Base-by-base conservation (phyloP, 495 filamentous ascomycete species). In the Hypomontagnella monticulosa region DNA sequence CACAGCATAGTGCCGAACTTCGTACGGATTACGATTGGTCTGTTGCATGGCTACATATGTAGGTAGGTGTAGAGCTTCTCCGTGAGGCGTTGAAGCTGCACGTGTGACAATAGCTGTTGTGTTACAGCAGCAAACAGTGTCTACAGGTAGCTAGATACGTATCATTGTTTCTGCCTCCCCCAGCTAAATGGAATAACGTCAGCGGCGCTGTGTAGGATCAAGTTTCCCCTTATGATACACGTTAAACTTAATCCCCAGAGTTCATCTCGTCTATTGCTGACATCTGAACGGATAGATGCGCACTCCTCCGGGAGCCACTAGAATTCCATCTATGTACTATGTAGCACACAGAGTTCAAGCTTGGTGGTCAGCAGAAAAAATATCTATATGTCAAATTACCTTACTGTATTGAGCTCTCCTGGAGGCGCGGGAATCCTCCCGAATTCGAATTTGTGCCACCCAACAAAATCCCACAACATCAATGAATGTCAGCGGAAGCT, bases 391-490 rank as follows among this genome's bases (percentile, higher is more conserved):
- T 12, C n/a, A 9, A 38, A 38, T 38, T 38, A 38, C 36, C 9
- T 38, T 27, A 27, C 23, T 27, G 42, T 23, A 18, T 47, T 7
- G 56, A 23, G 4, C 19, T 14, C 34, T 51, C 33, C 14, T 46
- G 38, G 58, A 61, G 38, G 58, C 49, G 59, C 65, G 54, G 54
- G 59, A 68, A 59, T 63, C 65, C 54, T 68, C 65, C 58, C 59
- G 65, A 48, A 12, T 32, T 51, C 40, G 16, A 53, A 19, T 44
- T 16, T 32, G 19, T 30, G 14, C n/a, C 33, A 57, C 38, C 37
- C 32, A 55, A 50, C 36, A 42, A 36, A 47, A 41, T 47, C 33
- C 30, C 15, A 44, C 50, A 37, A 56, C 49, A 33, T 16, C 34
- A 44, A 50, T 41, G 9, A 34, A 14, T 38, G 12, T 18, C 33